Conservation (phyloP, 345 rosid species). For the thale cress (Arabidopsis thaliana) region TAIR10.1 NC_003074.8:20576501-20577000, state of each 20-base stretch:
- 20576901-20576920: background rate
- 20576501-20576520: background rate
- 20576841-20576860: background rate
- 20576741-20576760: background rate
- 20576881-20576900: background rate
- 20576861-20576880: background rate
- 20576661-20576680: background rate
- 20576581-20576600: background rate
- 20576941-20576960: background rate
- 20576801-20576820: background rate
- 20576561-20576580: background rate
- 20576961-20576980: background rate
- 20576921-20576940: background rate
- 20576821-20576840: background rate
- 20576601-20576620: background rate
- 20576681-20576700: background rate
- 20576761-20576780: background rate
- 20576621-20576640: background rate
- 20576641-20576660: background rate
- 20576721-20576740: background rate
- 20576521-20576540: background rate
- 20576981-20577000: constrained; percentile 2
- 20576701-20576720: background rate
- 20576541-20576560: background rate
- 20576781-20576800: background rate